These are phyloP conservation scores for Lagenaria siceraria DNA, from an alignment of 306 rosid genomes.

Conservation along the genomic window DNA sequence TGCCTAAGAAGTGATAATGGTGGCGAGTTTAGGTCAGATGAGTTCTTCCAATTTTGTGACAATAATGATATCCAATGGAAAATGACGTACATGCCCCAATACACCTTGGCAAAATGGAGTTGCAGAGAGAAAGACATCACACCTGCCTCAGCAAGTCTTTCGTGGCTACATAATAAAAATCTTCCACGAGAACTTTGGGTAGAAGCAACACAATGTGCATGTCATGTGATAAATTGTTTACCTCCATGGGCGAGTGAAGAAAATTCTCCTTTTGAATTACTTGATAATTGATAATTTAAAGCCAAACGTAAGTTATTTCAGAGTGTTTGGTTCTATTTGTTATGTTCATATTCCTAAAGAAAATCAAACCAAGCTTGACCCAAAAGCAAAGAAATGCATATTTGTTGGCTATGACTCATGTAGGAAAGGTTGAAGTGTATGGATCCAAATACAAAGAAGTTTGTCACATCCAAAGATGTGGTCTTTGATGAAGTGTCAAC, in stretches of 20 bases:
- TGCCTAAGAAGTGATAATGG: background rate
- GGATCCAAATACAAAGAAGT: no score
- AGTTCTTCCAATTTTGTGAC: background rate
- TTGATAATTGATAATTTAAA: no score
- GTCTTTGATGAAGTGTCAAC: no score
- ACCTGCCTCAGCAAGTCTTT: background rate
- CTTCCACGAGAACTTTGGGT: background rate
- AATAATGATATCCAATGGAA: background rate
- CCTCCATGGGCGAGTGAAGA: constrained; percentile 3
- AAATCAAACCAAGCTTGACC: background rate
- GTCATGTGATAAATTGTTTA: background rate
- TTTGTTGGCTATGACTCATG: no score
- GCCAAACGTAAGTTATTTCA: no score
- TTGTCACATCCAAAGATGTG: no score
- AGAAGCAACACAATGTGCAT: background rate
- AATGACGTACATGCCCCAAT: background rate
- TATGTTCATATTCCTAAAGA: background rate
- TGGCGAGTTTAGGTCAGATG: background rate
- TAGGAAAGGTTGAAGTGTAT: no score
- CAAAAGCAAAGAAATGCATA: no score
- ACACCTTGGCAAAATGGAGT: constrained; percentile 5
- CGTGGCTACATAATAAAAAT: background rate
- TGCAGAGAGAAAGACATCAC: background rate
- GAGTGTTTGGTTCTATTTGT: no score
- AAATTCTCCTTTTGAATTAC: no score